Base-by-base conservation (phyloP, 148 eudicot species). In the Persicaria tinctoria region DNA sequence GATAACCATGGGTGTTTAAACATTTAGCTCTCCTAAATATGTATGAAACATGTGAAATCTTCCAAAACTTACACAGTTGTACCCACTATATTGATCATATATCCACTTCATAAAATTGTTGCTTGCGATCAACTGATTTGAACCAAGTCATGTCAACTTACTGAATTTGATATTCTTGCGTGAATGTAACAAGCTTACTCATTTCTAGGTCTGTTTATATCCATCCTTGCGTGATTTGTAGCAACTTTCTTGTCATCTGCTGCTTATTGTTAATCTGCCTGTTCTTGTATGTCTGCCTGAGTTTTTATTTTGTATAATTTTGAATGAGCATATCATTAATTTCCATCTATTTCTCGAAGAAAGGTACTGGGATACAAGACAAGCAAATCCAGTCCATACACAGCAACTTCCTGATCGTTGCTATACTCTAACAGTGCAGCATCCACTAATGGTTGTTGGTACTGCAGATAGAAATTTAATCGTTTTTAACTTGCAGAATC, bases 311-410 rank as follows among this genome's bases (percentile, higher is more conserved):
- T 13, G 17, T 66, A 4, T 4, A 11, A 63, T 5, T 66, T 38
- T 44, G 14, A 7, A 13, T 14, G 8, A 44, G 70, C 46, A 41
- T 44, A 12, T 32, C 55, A 45, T 74, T 16, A 51, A 74, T 57
- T 44, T 32, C 49, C 44, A 13, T 46, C 54, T 17, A 68, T 44
- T 56, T 68, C 14, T 68, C 75, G 53, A 76, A 55, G 47, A n/a
- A 8, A 94, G 98, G 87, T 94, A 94, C 75, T 94, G 98, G 98
- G 98, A 94, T 81, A 77, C 87, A 74, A 90, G 98, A 81, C 97
- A 90, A 82, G 72, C 83, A 74, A 88, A 80, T 81, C 97, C 97
- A 32, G 86, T 88, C 59, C 93, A 87, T 78, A 82, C 86, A 4
- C 93, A 91, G 79, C 89, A 83, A 78, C 97, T 92, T 77, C 97